Evolutionary conservation across 2,329 filamentous ascomycete genomes (phyloP), one percentile per base, ranked within the genome.

Genomic region (Colletotrichum cuscutae): DNA sequence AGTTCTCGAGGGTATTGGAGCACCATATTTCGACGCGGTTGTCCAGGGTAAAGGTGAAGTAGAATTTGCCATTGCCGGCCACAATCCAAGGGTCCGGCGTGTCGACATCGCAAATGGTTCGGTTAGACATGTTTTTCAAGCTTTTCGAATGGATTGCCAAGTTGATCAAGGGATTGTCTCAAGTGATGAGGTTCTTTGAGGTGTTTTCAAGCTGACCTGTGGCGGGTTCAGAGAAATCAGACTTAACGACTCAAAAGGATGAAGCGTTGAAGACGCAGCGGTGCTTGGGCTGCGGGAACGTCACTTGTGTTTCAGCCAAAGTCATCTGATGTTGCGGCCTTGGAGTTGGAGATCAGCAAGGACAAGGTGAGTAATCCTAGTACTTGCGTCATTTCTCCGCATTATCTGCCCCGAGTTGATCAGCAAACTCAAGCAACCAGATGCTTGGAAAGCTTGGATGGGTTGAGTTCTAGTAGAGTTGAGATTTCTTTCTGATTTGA

Each of bases 21-120:
- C 72, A 66, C 80, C 80, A 82, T 28, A 83, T 81, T 68, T 81
- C 80, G 63, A 82, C 74, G 24, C 81, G 79, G 74, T 81, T 78
- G 68, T 78, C 80, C 63, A 80, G 75, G 19, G 79, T 81, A 66
- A 80, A 80, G 19, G 79, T 81, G 28, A 81, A 68, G 74, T 81
- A 81, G 76, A 77, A 81, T 32, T 65, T 57, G 71, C 76, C 71
- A 57, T 78, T 76, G 35, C 70, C 74, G 13, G 75, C 70, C 54
- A 79, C 53, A 67, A 81, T 76, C 79, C 79, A 81, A 9, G 79
- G 79, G 63, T 81, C 79, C 5, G 79, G 79, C 1, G 78, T 81
- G 69, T 80, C 79, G 24, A 75, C 69, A 57, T 78, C 68, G 64
- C 73, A 69, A 35, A 80, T 80, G 58, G 72, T 66, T 37, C 68